A percentile compares a stretch with the other conserved stretches of the same genome.
phyloP scores from a whole-genome alignment of 1,284 basidiomycete species.

The Ganoderma lucidum region DNA sequence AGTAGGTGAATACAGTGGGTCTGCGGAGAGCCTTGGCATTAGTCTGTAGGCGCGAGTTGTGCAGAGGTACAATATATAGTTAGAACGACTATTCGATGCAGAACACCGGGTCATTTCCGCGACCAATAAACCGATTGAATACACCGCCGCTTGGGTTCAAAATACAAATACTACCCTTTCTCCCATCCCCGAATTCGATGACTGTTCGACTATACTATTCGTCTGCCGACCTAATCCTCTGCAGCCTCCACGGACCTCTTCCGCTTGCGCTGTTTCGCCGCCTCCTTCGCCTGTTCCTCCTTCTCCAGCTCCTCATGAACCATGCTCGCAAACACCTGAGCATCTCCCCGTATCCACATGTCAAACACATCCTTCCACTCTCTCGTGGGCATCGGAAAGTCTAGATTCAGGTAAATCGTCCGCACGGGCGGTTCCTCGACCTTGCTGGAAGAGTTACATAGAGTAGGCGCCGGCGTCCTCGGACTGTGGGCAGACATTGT shows the following conservation, averaged over 20 bases:
- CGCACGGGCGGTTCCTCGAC: slow-evolving; percentile 67
- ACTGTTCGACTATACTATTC: too few relatives aligned
- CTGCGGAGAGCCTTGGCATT: too few relatives aligned
- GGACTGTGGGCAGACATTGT: slow-evolving; percentile 37
- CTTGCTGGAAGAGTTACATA: slow-evolving; percentile 45
- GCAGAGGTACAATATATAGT: too few relatives aligned
- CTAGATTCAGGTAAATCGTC: slow-evolving; percentile 88
- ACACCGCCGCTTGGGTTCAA: too few relatives aligned
- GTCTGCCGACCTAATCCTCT: too few relatives aligned
- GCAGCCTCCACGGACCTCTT: slow-evolving; percentile 30
- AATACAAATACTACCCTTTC: too few relatives aligned
- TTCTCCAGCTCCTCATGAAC: slow-evolving; percentile 62
- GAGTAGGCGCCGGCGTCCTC: slow-evolving; percentile 52
- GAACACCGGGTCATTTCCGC: too few relatives aligned
- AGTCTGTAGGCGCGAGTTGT: too few relatives aligned
- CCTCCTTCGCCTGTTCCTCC: slow-evolving; percentile 39
- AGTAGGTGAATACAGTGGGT: too few relatives aligned
- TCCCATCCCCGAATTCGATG: too few relatives aligned
- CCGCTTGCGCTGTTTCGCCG: slow-evolving; percentile 17
- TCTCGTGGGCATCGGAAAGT: slow-evolving; percentile 85
- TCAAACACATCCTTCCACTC: slow-evolving; percentile 96
- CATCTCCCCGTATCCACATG: slow-evolving; percentile 90
- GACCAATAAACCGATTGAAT: too few relatives aligned
- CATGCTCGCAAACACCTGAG: slow-evolving; percentile 77
- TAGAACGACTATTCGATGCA: too few relatives aligned